Evolutionary conservation across 1,284 basidiomycete genomes (phyloP).

Genomic region (Rhodotorula sp.): DNA sequence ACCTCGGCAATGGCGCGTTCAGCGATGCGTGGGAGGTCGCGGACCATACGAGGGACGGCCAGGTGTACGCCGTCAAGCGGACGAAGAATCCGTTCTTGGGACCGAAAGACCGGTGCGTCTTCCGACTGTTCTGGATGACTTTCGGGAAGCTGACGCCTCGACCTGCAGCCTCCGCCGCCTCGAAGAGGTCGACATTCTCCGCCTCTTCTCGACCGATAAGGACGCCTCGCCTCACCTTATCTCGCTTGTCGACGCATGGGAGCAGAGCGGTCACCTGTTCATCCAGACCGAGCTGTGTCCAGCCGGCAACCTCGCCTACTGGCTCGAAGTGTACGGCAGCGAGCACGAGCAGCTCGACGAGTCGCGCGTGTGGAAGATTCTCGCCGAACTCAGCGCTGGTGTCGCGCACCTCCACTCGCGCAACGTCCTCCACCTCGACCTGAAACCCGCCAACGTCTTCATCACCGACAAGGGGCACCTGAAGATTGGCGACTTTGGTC

Average conservation of each 20-base stretch:
- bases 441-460: conserved; percentile 98
- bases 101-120: conserved; percentile 75
- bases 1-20: conserved; percentile 90
- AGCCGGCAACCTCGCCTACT: conserved; percentile 84
- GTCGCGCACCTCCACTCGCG: conserved; percentile 84
- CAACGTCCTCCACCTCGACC: conserved; percentile 90
- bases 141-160: conserved; percentile 13
- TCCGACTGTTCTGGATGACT: conserved; percentile 5
- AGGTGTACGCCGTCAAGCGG: conserved; percentile 86
- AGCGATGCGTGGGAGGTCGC: conserved; percentile 89
- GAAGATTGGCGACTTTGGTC: conserved; percentile 99
- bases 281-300: conserved; percentile 96
- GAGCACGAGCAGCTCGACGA: conserved; percentile 84
- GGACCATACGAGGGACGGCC: conserved; percentile 58
- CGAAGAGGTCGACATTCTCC: conserved; percentile 92
- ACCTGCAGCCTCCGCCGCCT: conserved; percentile 71
- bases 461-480: conserved; percentile 84
- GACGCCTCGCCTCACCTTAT: conserved; percentile 72
- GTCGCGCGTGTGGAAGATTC: conserved; percentile 93
- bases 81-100: conserved; percentile 87
- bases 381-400: conserved; percentile 76
- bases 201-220: conserved; percentile 62
- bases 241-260: conserved; percentile 93
- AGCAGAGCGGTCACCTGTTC: conserved; percentile 83
- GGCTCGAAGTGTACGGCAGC: conserved; percentile 89